phyloP scores from a whole-genome alignment of 2,329 filamentous ascomycete species.

The Xylaria sp. region DNA sequence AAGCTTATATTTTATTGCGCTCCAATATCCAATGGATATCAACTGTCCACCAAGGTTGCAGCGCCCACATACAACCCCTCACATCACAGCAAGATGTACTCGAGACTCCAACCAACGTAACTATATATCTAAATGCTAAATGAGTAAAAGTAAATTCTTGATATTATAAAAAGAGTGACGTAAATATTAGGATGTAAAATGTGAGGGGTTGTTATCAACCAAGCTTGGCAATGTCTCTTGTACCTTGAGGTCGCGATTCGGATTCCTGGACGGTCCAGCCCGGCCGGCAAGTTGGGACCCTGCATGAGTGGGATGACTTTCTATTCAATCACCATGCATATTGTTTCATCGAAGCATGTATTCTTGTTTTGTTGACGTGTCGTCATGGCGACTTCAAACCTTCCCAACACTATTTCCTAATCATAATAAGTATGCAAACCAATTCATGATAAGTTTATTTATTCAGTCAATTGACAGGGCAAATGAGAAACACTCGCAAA shows the following conservation, averaged over 20 bases:
- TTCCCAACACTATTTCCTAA: too few species aligned
- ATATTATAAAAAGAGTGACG: not conserved
- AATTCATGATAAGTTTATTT: not conserved
- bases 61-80: not conserved
- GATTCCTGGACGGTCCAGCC: not conserved
- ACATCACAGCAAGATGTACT: not conserved
- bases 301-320: slow-evolving; percentile 16
- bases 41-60: not conserved
- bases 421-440: not conserved
- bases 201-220: not conserved
- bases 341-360: not conserved
- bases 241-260: not conserved
- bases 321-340: not conserved
- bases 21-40: not conserved
- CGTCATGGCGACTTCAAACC: not conserved
- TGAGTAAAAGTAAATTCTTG: not conserved
- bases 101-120: not conserved
- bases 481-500: not conserved
- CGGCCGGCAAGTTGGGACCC: not conserved
- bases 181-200: not conserved
- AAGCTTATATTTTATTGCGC: not conserved
- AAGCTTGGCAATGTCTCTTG: not conserved
- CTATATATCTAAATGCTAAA: not conserved
- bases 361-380: not conserved
- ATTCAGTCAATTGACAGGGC: not conserved